Percentiles rank a stretch among this genome's conserved stretches.
Evolutionary conservation across 1,139 yeast genomes (phyloP).

Genomic region (Geotrichum aggregatum): DNA sequence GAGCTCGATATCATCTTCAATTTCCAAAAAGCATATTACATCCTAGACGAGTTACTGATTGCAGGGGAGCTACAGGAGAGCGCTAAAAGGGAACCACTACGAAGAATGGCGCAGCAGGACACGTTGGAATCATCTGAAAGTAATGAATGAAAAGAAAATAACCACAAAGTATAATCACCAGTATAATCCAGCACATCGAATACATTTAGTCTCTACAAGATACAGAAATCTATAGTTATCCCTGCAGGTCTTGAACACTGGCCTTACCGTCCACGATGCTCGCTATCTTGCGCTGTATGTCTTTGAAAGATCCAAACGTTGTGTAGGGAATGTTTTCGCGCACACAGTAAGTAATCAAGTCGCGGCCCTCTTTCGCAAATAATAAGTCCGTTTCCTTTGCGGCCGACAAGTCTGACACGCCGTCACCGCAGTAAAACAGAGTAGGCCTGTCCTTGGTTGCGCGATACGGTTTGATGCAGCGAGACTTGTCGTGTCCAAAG

Average conservation of each 20-base stretch:
- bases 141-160: constrained; percentile 37
- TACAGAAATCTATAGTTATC: constrained; percentile 22
- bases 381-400: constrained; percentile 90
- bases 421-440: constrained; percentile 93
- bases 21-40: constrained; percentile 87
- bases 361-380: constrained; percentile 91
- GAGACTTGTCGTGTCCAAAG: constrained; percentile 92
- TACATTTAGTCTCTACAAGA: neutral
- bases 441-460: constrained; percentile 48
- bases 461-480: constrained; percentile 65
- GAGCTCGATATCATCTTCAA: constrained; percentile 85
- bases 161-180: neutral
- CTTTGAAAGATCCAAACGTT: constrained; percentile 71
- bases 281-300: constrained; percentile 58
- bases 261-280: constrained; percentile 45
- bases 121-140: constrained; percentile 65
- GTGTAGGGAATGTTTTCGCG: constrained; percentile 78
- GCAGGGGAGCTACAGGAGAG: constrained; percentile 84
- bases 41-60: constrained; percentile 78
- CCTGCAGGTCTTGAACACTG: constrained; percentile 42
- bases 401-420: constrained; percentile 90
- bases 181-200: neutral
- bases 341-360: constrained; percentile 77
- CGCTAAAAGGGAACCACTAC: constrained; percentile 72
- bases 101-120: constrained; percentile 75